Evolutionary conservation across 73 alveolate species (phyloP).

Genomic region (Paramecium octaurelia): DNA sequence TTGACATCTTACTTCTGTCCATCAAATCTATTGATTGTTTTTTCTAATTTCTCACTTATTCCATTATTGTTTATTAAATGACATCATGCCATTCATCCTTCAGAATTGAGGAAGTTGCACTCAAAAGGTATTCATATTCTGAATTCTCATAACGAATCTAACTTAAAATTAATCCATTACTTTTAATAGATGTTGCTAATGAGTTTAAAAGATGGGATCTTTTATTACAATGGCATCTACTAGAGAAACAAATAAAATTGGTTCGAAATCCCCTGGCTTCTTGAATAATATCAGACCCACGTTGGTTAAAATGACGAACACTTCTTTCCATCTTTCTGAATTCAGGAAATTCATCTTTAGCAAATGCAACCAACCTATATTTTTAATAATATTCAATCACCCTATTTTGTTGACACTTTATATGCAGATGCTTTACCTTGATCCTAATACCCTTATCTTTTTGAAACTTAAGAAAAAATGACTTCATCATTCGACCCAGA

Average conservation of each 20-base stretch:
- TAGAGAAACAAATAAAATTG: background rate
- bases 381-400: background rate
- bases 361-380: background rate
- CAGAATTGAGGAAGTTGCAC: background rate
- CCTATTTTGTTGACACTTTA: background rate
- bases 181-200: background rate
- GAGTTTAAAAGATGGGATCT: background rate
- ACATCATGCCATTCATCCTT: constrained; percentile 35
- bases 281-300: constrained; percentile 25
- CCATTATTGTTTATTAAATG: background rate
- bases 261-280: constrained; percentile 34
- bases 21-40: background rate
- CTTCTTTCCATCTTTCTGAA: background rate
- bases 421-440: background rate
- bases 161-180: background rate
- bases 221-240: constrained; percentile 34
- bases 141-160: constrained; percentile 30
- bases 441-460: constrained; percentile 26
- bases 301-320: background rate
- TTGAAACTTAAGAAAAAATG: background rate
- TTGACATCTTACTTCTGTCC: background rate
- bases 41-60: background rate
- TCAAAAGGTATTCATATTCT: background rate
- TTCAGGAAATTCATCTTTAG: background rate
- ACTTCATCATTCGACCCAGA: background rate